A percentile compares a stretch with the other conserved stretches of the same genome.
These are phyloP conservation scores for Plasmodium ovale DNA, from an alignment of 169 alveolate species.

Conservation along the genomic window DNA sequence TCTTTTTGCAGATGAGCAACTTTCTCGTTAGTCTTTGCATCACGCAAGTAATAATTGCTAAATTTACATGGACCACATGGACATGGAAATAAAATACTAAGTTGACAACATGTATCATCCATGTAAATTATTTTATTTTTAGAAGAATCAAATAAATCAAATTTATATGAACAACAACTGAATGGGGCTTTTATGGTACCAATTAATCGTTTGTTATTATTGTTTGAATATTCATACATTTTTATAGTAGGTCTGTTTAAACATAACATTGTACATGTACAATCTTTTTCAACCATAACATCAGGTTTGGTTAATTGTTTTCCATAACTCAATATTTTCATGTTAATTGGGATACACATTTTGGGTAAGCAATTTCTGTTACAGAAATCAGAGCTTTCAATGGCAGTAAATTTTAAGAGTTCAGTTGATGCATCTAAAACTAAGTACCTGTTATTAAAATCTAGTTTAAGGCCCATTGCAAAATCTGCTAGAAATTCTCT, in stretches of 20 bases:
- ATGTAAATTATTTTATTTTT: slow-evolving; percentile 53
- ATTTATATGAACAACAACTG: slow-evolving; percentile 65
- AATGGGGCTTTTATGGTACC: slow-evolving; percentile 58
- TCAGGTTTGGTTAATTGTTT: slow-evolving; percentile 53
- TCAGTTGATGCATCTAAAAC: slow-evolving; percentile 45
- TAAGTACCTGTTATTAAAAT: slow-evolving; percentile 53
- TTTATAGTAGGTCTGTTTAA: slow-evolving; percentile 66
- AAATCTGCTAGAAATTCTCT: slow-evolving; percentile 71
- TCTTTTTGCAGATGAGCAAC: slow-evolving; percentile 62
- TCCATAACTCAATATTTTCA: slow-evolving; percentile 63
- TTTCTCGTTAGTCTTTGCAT: slow-evolving; percentile 55
- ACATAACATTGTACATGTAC: slow-evolving; percentile 45
- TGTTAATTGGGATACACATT: slow-evolving; percentile 63
- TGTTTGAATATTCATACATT: slow-evolving; percentile 72
- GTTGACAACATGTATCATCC: slow-evolving; percentile 73
- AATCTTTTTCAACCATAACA: slow-evolving; percentile 56
- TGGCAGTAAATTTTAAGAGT: slow-evolving; percentile 39
- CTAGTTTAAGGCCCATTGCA: slow-evolving; percentile 34
- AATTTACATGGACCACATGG: slow-evolving; percentile 66
- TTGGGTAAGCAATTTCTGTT: slow-evolving; percentile 65
- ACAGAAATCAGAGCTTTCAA: slow-evolving; percentile 34
- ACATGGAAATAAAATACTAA: slow-evolving; percentile 46
- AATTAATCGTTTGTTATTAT: slow-evolving; percentile 60
- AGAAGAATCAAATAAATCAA: slow-evolving; percentile 68
- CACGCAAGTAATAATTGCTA: slow-evolving; percentile 65